These are phyloP conservation scores for Fusarium nodosum DNA, from an alignment of 2,329 filamentous ascomycete genomes.

Conservation along the genomic window DNA sequence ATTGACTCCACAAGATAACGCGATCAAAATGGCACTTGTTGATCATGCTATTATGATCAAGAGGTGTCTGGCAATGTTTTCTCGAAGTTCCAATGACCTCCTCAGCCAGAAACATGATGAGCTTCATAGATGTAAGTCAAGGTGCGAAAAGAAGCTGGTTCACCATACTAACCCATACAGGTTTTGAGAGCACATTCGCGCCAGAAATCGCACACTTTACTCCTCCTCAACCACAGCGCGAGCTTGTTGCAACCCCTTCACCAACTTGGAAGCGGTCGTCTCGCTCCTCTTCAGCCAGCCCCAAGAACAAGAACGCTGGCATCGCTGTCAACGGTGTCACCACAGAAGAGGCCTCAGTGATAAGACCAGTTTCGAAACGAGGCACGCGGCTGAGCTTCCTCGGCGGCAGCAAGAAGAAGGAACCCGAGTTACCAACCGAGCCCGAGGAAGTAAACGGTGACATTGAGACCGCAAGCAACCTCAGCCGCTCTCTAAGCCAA, in stretches of 20 bases:
- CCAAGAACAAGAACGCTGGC: constrained; percentile 53
- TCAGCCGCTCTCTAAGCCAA: constrained; percentile 49
- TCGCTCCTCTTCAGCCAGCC: constrained; percentile 58
- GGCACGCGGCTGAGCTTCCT: constrained; percentile 70
- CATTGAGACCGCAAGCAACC: constrained; percentile 53
- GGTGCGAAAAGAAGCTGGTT: background rate
- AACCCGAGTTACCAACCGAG: constrained; percentile 50
- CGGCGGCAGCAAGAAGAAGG: constrained; percentile 66
- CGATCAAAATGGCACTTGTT: constrained; percentile 85
- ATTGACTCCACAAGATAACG: constrained; percentile 75
- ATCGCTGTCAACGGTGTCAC: constrained; percentile 54
- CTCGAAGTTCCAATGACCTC: constrained; percentile 71
- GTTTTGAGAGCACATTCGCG: constrained; percentile 73
- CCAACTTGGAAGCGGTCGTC: constrained; percentile 65
- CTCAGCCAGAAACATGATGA: constrained; percentile 70
- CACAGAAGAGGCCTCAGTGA: constrained; percentile 64
- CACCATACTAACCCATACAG: constrained; percentile 55
- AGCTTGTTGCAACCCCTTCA: constrained; percentile 59
- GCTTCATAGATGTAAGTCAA: constrained; percentile 72
- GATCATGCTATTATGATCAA: constrained; percentile 92
- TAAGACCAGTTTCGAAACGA: constrained; percentile 65
- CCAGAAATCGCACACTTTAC: constrained; percentile 75
- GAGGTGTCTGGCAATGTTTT: constrained; percentile 79
- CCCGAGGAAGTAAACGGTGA: constrained; percentile 50
- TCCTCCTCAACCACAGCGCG: constrained; percentile 61